Evolutionary conservation across 2,329 filamentous ascomycete genomes (phyloP).

Genomic region (Alternaria sp.): DNA sequence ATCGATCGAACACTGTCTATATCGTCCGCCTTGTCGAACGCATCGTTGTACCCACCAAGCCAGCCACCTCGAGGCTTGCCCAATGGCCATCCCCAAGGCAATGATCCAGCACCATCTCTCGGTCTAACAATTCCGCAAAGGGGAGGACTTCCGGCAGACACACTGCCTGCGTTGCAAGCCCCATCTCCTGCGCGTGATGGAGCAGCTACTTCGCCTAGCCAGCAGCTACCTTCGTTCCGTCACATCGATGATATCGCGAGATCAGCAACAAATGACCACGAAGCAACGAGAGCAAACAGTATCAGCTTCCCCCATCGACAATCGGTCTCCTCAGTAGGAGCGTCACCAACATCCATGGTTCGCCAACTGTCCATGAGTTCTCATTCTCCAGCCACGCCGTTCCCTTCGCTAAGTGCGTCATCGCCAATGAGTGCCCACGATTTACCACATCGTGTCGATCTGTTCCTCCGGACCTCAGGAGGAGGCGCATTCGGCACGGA

Average conservation of each 20-base stretch:
- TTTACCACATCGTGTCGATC: conserved; percentile 35
- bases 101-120: conserved; percentile 9
- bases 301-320: conserved; percentile 41
- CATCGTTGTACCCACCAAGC: conserved; percentile 13
- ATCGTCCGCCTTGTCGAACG: conserved; percentile 13
- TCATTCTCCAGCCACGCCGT: conserved; percentile 39
- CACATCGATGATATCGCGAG: conserved; percentile 45
- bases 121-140: conserved; percentile 1
- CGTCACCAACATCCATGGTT: conserved; percentile 44
- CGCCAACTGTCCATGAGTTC: conserved; percentile 44
- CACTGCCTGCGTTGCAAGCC: conserved; percentile 46
- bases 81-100: conserved; percentile 28
- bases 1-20: conserved; percentile 4
- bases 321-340: conserved; percentile 44
- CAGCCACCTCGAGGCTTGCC: conserved; percentile 26
- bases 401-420: conserved; percentile 38
- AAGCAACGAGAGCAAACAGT: conserved; percentile 33
- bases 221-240: conserved; percentile 42
- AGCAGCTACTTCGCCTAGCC: conserved; percentile 37
- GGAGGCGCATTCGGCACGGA: conserved; percentile 36
- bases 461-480: conserved; percentile 40
- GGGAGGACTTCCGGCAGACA: conserved; percentile 35
- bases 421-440: conserved; percentile 41
- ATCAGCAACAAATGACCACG: conserved; percentile 40
- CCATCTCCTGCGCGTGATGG: conserved; percentile 38